These are phyloP conservation scores for Boletus rubescentipes DNA, from an alignment of 768 basidiomycete genomes.

Conservation along the genomic window DNA sequence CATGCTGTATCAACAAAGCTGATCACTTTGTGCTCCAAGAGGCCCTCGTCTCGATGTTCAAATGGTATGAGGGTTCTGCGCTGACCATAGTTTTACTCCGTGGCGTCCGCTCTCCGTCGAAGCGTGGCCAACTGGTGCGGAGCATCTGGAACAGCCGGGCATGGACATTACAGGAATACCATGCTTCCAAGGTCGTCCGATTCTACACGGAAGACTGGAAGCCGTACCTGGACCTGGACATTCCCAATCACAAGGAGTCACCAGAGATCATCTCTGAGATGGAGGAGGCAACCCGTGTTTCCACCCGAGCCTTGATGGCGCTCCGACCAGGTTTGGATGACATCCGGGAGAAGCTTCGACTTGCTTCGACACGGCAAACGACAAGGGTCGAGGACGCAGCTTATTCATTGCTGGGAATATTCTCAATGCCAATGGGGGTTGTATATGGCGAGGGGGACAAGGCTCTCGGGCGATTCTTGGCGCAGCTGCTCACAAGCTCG, in stretches of 20 bases:
- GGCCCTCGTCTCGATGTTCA: not conserved
- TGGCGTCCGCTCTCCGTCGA: not conserved
- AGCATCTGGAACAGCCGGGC: not conserved
- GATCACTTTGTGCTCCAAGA: not conserved
- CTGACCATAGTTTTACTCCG: not conserved
- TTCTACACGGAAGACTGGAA: not conserved
- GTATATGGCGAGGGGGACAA: not conserved
- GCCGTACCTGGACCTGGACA: not conserved
- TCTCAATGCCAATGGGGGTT: not conserved
- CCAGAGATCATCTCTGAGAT: constrained; percentile 1
- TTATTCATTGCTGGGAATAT: not conserved
- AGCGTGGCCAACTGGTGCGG: not conserved
- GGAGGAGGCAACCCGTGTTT: not conserved
- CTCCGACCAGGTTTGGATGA: not conserved
- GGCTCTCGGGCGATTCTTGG: not conserved
- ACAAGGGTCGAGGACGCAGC: not conserved
- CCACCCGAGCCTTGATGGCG: not conserved
- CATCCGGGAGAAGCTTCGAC: not conserved
- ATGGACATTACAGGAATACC: not conserved
- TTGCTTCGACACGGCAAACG: not conserved
- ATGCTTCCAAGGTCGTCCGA: not conserved
- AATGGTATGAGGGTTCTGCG: not conserved
- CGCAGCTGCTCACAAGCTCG: not conserved
- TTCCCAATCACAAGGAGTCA: not conserved
- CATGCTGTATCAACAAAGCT: not conserved